These are phyloP conservation scores for Penicillium sp. DNA, from an alignment of 2,329 filamentous ascomycete genomes.

Conservation along the genomic window DNA sequence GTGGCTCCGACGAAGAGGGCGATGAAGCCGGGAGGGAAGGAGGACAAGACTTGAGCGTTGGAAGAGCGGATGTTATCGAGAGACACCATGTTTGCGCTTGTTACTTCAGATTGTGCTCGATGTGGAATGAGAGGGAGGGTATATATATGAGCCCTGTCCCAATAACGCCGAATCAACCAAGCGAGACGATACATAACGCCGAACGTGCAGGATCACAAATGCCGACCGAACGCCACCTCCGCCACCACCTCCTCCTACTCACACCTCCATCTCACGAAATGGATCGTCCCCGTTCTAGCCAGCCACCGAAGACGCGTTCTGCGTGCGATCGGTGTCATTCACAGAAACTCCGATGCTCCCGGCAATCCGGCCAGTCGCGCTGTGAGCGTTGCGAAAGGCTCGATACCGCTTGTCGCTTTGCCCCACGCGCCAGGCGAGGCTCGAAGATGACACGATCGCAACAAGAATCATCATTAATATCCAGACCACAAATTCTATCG, in stretches of 20 bases:
- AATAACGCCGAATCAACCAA: not conserved
- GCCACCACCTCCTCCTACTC: not conserved
- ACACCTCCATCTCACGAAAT: not conserved
- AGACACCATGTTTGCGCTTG: not conserved
- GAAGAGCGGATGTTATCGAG: not conserved
- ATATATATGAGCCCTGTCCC: not conserved
- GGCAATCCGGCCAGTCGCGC: not conserved
- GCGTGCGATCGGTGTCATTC: not conserved
- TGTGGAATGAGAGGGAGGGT: no score
- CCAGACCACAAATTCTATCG: not conserved
- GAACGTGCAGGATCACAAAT: not conserved
- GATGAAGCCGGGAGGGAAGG: slow-evolving; percentile 39
- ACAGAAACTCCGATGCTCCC: not conserved
- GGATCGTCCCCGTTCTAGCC: not conserved
- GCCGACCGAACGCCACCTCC: not conserved
- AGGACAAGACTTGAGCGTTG: not conserved
- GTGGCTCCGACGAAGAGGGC: slow-evolving; percentile 59
- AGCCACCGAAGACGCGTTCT: not conserved
- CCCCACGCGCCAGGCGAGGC: not conserved
- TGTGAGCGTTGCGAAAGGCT: not conserved
- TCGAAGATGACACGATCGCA: not conserved
- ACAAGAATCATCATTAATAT: not conserved
- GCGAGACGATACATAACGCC: not conserved
- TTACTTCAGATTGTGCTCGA: no score
- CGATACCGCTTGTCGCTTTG: not conserved